Evolutionary conservation across 495 filamentous ascomycete species (phyloP), one percentile per base, ranked within the genome.

Genomic region (Trichoderma reesei): DNA sequence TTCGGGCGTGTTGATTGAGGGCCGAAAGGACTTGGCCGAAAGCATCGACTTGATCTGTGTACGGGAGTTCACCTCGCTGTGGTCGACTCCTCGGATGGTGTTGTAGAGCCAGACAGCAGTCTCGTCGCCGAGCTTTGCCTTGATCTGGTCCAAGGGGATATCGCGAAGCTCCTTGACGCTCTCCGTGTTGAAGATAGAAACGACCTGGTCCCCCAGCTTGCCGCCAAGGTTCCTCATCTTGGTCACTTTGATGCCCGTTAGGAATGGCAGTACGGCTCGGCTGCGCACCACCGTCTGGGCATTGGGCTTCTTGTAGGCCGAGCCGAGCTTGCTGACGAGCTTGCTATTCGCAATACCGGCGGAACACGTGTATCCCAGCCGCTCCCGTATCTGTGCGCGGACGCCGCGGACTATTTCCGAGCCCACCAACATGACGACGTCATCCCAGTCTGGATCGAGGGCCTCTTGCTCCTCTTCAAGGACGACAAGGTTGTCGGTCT

Each of bases 11-110:
- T 85, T 90, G 70, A 98, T 90, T 65, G 80, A 86, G 1, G 94
- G 94, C 6, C 91, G 83, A 68, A 98, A 98, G 0, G 91, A 94
- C 71, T 98, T 98, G 54, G 94, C 92, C 2, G 90, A 96, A n/a
- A 97, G 82, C 94, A 98, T 98, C 26, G 89, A 92, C 71, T 98
- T 97, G 72, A 96, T 96, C 69, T 92, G 89, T 13, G 91, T 96
- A 65, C 94, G 84, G 41, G 92, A 81, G 69, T 91, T 96, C 68
- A 98, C 91, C 75, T 96, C 91, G 70, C 88, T 95, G 46, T 76
- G 73, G 72, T 98, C 94, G 61, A 90, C 85, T 0, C 94, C 94
- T 0, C 95, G 86, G 51, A 97, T 86, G 20, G 88, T 86, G 62
- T 88, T 82, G 76, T 96, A 92, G 31, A 98, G 80, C 92, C 93